Base-by-base conservation (phyloP, 768 basidiomycete genomes). In the Tricholomella constricta region DNA sequence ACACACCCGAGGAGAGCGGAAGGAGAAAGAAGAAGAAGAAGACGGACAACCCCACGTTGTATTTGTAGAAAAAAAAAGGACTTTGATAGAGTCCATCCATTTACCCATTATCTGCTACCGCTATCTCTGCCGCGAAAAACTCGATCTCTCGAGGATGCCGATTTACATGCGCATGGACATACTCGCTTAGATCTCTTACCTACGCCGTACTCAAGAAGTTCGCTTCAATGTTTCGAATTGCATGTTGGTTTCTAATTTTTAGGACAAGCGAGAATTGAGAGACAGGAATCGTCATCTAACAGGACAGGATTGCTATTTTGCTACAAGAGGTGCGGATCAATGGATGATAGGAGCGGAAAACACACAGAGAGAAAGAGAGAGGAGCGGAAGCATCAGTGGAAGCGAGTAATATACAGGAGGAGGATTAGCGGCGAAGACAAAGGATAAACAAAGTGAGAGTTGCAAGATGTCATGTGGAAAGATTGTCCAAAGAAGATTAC, bases 1-100 rank as follows among this genome's bases (percentile, higher is more conserved):
- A n/a, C n/a, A n/a, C n/a, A n/a, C n/a, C n/a, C n/a, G n/a, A n/a
- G n/a, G n/a, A n/a, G n/a, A n/a, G 5, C 22, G 3, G 23, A 8
- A 14, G 25, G 29, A 29, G 14, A 22, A 17, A 40, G 38, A 29
- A 7, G 4, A 35, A 20, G 25, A 31, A 23, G 12, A 34, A 40
- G 45, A 34, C 22, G 45, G 34, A 45, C 48, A 26, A 17, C 20
- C 35, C 27, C 37, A 44, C 27, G 31, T 52, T 59, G 58, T 59
- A 59, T 55, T 59, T 55, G 49, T 59, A 59, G 25, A 56, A 60
- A 58, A 59, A 20, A 56, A 60, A 58, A 55, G 53, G 55, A 56
- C 49, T 46, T 51, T 20, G 23, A 34, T 51, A 35, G 29, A 32
- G 31, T 32, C 31, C 32, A 48, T 51, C 50, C 51, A 35, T 40